Conservation (phyloP, 306 rosid species). For the Acmispon strigosus region DNA sequence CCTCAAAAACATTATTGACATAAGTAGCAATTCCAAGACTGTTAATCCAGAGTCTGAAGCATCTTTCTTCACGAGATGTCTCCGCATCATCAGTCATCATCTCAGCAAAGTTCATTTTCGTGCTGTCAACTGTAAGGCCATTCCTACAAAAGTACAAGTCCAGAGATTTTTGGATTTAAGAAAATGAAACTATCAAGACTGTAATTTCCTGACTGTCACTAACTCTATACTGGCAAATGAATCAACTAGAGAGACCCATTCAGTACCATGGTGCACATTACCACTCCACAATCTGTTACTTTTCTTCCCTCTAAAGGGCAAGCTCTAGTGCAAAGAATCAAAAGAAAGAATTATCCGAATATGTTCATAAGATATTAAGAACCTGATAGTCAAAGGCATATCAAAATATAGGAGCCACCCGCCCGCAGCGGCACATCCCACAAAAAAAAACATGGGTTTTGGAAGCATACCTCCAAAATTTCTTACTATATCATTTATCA, state of each 20-base stretch:
- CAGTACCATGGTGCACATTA: background rate
- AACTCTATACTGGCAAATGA: background rate
- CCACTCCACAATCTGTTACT: background rate
- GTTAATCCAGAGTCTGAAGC: conserved; percentile 97
- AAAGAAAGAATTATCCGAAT: background rate
- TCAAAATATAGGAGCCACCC: background rate
- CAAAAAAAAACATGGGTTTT: background rate
- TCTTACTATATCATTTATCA: background rate
- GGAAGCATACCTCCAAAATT: background rate
- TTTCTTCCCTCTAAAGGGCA: background rate
- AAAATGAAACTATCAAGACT: background rate
- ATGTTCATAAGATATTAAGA: background rate
- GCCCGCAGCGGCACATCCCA: background rate
- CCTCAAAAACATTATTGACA: conserved; percentile 93
- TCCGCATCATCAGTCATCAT: conserved; percentile 96
- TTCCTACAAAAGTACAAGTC: conserved; percentile 52
- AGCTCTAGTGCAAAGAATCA: background rate
- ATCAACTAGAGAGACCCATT: conserved; percentile 14
- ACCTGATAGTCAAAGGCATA: background rate
- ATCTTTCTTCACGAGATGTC: conserved; percentile 97
- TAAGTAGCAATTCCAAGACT: conserved; percentile 85
- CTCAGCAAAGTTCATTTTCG: conserved; percentile 83
- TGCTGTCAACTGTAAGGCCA: conserved; percentile 75
- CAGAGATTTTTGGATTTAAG: background rate
- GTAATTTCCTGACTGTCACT: background rate